Conservation (phyloP, 208 protist genomes). For the Blechomonas ayalai region DNA sequence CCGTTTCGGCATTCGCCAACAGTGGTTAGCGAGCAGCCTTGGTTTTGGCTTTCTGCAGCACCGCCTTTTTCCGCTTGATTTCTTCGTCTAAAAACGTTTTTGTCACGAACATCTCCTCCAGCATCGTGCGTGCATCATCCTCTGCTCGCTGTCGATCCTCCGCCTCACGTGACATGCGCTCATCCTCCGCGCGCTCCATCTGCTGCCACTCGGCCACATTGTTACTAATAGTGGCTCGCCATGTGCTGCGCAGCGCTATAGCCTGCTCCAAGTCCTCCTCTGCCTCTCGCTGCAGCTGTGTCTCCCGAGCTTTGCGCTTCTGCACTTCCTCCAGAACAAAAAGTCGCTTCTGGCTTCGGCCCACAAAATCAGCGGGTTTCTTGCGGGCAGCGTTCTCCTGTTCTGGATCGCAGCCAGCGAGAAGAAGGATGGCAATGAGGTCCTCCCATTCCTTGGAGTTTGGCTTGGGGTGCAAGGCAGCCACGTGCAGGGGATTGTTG, state of each 20-base stretch:
- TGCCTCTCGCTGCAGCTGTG: constrained; percentile 21
- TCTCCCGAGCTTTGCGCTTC: constrained; percentile 19
- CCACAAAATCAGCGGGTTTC: constrained; percentile 74
- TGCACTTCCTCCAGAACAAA: constrained; percentile 70
- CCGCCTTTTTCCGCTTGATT: constrained; percentile 47
- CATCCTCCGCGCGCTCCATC: constrained; percentile 43
- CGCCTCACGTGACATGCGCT: constrained; percentile 51
- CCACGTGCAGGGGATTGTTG: constrained; percentile 80
- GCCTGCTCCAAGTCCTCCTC: constrained; percentile 34
- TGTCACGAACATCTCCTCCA: constrained; percentile 63
- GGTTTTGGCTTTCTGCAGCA: constrained; percentile 44
- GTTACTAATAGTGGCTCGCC: constrained; percentile 12
- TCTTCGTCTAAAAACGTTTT: constrained; percentile 65
- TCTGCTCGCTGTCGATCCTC: constrained; percentile 60
- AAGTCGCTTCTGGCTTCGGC: constrained; percentile 62
- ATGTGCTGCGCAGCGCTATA: constrained; percentile 24
- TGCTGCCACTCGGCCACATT: constrained; percentile 16
- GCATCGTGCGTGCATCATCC: constrained; percentile 61
- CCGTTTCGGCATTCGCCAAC: too few species aligned
- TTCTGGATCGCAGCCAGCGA: constrained; percentile 57
- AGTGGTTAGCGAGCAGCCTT: too few species aligned
- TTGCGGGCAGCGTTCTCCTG: constrained; percentile 77
- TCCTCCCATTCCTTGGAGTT: constrained; percentile 85
- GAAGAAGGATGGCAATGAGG: constrained; percentile 61
- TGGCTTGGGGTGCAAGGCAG: constrained; percentile 59